Percentiles rank a stretch among this genome's conserved stretches.
Conservation (phyloP, 139 green algal species). For the Asterochloris sp. region DNA sequence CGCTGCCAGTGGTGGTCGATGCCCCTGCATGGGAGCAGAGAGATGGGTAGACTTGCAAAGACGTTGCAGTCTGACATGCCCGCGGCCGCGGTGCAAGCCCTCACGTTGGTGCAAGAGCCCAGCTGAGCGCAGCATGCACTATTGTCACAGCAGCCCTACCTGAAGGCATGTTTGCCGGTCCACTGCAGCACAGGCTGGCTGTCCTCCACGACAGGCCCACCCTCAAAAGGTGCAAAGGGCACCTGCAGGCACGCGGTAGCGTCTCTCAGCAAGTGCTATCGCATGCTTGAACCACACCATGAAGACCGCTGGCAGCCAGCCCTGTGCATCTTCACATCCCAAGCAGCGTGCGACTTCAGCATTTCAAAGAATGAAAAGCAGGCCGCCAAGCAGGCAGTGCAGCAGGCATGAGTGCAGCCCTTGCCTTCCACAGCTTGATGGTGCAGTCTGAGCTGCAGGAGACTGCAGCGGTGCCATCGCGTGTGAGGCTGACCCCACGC, state of each 20-base stretch:
- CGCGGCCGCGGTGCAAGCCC: neutral
- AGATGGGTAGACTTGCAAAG: neutral
- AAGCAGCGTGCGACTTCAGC: too few relatives aligned
- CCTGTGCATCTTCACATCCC: too few relatives aligned
- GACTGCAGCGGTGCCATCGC: slow-evolving; percentile 71
- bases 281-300: slow-evolving; percentile 2
- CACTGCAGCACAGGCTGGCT: slow-evolving; percentile 69
- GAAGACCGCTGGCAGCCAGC: too few relatives aligned
- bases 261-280: too few relatives aligned
- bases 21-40: slow-evolving; percentile 21
- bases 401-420: slow-evolving; percentile 17
- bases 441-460: slow-evolving; percentile 85
- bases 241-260: slow-evolving; percentile 22
- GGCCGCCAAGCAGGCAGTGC: too few relatives aligned
- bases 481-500: slow-evolving; percentile 73
- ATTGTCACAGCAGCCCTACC: too few relatives aligned
- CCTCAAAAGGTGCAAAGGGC: slow-evolving; percentile 69
- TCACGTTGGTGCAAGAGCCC: too few relatives aligned
- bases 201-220: slow-evolving; percentile 56
- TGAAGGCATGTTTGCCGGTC: slow-evolving; percentile 33
- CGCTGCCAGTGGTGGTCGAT: slow-evolving; percentile 87
- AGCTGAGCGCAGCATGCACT: too few relatives aligned
- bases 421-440: slow-evolving; percentile 75
- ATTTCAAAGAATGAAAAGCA: too few relatives aligned
- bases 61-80: neutral